Evolutionary conservation across 495 filamentous ascomycete genomes (phyloP), one percentile per base, ranked within the genome.

Genomic region (Cercophora newfieldiana): DNA sequence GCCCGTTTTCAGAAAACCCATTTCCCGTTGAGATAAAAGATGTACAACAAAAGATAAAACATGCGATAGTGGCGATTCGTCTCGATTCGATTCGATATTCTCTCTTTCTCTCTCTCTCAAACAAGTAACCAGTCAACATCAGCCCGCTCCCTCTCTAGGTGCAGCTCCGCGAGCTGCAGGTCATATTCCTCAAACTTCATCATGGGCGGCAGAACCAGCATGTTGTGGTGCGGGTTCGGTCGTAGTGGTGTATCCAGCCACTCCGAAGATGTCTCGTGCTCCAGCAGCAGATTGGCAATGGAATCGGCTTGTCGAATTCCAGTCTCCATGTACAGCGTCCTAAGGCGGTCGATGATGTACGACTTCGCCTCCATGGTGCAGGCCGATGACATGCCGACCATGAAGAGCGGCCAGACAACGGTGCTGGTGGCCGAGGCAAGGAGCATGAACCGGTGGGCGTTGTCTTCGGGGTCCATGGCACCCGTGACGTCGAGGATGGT

Each of bases 321-420:
- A 50, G 75, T 75, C 70, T 79, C 76, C 62, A 70, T 71, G 47
- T 73, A 74, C 14, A 79, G 65, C 16, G 72, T 69, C 14, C 70
- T 37, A 25, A 79, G 67, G 14, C 77, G 60, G 1, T 72, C 76
- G 8, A 78, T 55, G 0, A 73, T 66, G 29, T 75, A 79, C 2
- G 57, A 49, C 55, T 73, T 73, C 55, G 71, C 67, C 26, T 69
- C 67, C 7, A 63, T 66, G 0, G 67, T 69, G 65, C 77, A 78
- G 1, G 68, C 72, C 14, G 73, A 74, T 31, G 76, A 76, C 76
- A 78, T 77, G 31, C 75, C 77, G 1, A 71, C 71, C 8, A 75
- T 66, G 53, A 76, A 79, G 7, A 79, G 71, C n/a, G 77, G 75
- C 73, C 73, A 78, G 18, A 79, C 70, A 18, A 78, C 63, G 28